Percentiles rank a stretch among this genome's conserved stretches.
phyloP scores from a whole-genome alignment of 106 monocot genomes.

The Vanilla planifolia region DNA sequence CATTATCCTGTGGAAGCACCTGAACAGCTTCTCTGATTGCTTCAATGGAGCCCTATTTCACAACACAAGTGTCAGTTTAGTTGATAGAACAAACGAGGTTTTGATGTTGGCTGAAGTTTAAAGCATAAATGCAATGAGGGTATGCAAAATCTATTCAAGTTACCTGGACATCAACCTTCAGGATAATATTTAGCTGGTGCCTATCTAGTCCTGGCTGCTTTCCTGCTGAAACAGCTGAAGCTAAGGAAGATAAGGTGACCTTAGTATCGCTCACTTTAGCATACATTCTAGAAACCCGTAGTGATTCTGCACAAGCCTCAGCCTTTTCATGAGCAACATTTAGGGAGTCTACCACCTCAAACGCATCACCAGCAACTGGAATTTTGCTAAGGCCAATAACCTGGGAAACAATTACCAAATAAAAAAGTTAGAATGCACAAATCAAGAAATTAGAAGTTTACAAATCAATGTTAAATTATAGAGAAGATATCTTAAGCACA shows the following conservation, averaged over 20 bases:
- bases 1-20: conserved; percentile 89
- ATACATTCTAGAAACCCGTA: conserved; percentile 55
- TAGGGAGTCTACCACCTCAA: conserved; percentile 84
- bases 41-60: conserved; percentile 94
- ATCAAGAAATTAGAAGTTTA: neutral
- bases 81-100: too few species aligned
- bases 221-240: conserved; percentile 66
- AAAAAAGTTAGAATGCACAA: neutral
- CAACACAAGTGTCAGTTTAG: too few species aligned
- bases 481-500: too few species aligned
- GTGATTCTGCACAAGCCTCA: conserved; percentile 49
- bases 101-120: too few species aligned
- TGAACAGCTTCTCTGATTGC: conserved; percentile 86
- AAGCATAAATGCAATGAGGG: too few species aligned
- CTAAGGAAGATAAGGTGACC: conserved; percentile 83
- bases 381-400: conserved; percentile 81
- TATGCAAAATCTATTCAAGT: neutral
- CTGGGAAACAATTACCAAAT: conserved; percentile 29
- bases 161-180: conserved; percentile 99
- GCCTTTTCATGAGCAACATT: conserved; percentile 79
- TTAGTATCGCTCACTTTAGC: conserved; percentile 82
- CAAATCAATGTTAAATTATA: too few species aligned
- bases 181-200: conserved; percentile 87
- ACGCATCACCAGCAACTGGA: conserved; percentile 92
- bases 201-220: conserved; percentile 71